These are phyloP conservation scores for Orbilia quercus DNA, from an alignment of 2,329 filamentous ascomycete genomes.

Conservation along the genomic window DNA sequence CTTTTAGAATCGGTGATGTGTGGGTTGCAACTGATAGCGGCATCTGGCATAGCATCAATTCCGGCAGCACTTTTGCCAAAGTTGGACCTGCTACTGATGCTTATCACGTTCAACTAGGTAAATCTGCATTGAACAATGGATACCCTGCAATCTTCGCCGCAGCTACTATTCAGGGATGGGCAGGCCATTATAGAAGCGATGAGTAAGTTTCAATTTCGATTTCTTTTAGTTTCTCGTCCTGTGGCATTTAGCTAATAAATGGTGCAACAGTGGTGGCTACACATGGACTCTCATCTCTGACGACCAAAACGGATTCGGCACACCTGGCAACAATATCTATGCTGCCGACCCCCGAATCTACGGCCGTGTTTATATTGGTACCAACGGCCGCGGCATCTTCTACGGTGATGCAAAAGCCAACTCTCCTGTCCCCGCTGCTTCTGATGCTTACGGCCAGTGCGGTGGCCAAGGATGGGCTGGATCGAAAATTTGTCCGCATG, in stretches of 20 bases:
- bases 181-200: constrained; percentile 57
- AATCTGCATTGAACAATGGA: constrained; percentile 48
- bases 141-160: constrained; percentile 58
- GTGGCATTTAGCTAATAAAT: neutral
- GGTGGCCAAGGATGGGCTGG: constrained; percentile 45
- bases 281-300: constrained; percentile 58
- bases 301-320: constrained; percentile 57
- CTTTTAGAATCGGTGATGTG: constrained; percentile 71
- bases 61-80: constrained; percentile 66
- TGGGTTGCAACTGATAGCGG: constrained; percentile 70
- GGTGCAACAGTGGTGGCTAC: constrained; percentile 32
- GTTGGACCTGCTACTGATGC: constrained; percentile 58
- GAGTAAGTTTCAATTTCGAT: constrained; percentile 53
- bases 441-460: constrained; percentile 49
- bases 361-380: constrained; percentile 57
- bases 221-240: neutral
- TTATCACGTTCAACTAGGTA: constrained; percentile 57
- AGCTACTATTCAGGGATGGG: constrained; percentile 56
- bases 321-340: constrained; percentile 56
- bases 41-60: constrained; percentile 69
- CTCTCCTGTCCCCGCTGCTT: constrained; percentile 43
- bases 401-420: constrained; percentile 49
- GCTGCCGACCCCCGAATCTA: constrained; percentile 56
- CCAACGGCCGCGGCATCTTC: constrained; percentile 59
- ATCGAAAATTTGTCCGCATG: constrained; percentile 40